Conservation (phyloP, 2,329 filamentous ascomycete genomes). For the Macroventuria anomochaeta region DNA sequence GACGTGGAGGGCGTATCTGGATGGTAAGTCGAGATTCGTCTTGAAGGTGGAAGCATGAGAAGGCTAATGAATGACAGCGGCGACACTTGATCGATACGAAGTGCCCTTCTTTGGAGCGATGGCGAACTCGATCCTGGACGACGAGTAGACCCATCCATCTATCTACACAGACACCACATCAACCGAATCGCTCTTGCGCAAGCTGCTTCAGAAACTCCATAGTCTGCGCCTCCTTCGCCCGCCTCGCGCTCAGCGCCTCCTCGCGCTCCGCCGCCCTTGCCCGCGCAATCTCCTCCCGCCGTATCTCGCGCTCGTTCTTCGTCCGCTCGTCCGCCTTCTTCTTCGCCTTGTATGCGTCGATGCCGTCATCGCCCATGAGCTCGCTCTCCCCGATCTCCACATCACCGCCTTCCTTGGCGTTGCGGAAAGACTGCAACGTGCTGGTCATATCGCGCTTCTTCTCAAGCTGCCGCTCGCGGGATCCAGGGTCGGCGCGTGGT, state of each 20-base stretch:
- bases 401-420: slow-evolving; percentile 67
- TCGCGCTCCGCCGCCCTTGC: slow-evolving; percentile 81
- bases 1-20: slow-evolving; percentile 79
- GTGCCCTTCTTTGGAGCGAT: slow-evolving; percentile 84
- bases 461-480: slow-evolving; percentile 82
- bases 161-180: neutral
- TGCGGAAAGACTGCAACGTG: slow-evolving; percentile 74
- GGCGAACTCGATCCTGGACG: slow-evolving; percentile 88
- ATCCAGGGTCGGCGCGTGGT: slow-evolving; percentile 82
- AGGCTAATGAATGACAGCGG: slow-evolving; percentile 53
- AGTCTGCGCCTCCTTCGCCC: slow-evolving; percentile 80
- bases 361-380: slow-evolving; percentile 75
- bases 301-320: slow-evolving; percentile 83
- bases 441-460: slow-evolving; percentile 78
- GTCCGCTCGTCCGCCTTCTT: slow-evolving; percentile 70
- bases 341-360: slow-evolving; percentile 70
- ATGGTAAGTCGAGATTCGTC: slow-evolving; percentile 65
- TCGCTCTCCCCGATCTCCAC: slow-evolving; percentile 74
- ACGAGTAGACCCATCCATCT: slow-evolving; percentile 63
- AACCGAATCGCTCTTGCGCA: slow-evolving; percentile 72
- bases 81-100: slow-evolving; percentile 74
- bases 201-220: slow-evolving; percentile 81
- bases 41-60: neutral
- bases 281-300: slow-evolving; percentile 79
- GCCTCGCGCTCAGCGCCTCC: slow-evolving; percentile 72